Percentiles rank a stretch among this genome's conserved stretches.
These are phyloP conservation scores for Neoarthrinium moseri DNA, from an alignment of 2,329 filamentous ascomycete species.

Conservation along the genomic window DNA sequence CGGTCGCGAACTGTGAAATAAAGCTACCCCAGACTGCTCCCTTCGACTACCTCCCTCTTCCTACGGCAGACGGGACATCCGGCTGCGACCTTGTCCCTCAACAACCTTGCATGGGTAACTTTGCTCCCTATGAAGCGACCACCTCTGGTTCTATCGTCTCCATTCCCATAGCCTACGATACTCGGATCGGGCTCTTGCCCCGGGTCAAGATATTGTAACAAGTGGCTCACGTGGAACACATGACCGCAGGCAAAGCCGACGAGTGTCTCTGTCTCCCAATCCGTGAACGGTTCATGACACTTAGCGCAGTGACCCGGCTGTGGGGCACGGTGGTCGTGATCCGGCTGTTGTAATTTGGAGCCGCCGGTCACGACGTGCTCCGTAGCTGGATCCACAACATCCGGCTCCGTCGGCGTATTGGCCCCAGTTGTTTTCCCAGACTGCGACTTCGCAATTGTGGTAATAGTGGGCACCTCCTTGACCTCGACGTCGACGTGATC, in stretches of 20 bases:
- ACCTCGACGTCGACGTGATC: slow-evolving; percentile 43
- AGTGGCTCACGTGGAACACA: slow-evolving; percentile 74
- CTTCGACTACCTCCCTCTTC: slow-evolving; percentile 25
- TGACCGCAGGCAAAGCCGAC: slow-evolving; percentile 82
- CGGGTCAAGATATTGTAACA: slow-evolving; percentile 54
- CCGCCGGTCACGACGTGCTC: slow-evolving; percentile 11
- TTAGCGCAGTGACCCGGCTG: slow-evolving; percentile 58
- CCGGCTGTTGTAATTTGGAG: slow-evolving; percentile 23
- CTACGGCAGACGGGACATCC: slow-evolving; percentile 61
- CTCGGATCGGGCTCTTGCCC: slow-evolving; percentile 41
- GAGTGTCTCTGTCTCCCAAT: slow-evolving; percentile 68
- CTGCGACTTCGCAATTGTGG: slow-evolving; percentile 13
- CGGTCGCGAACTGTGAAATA: neutral
- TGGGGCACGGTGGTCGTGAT: slow-evolving; percentile 30
- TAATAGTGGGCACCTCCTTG: slow-evolving; percentile 34
- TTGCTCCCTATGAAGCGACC: slow-evolving; percentile 77
- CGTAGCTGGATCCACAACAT: slow-evolving; percentile 12
- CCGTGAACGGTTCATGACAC: slow-evolving; percentile 55
- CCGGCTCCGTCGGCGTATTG: slow-evolving; percentile 16
- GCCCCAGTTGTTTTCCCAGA: slow-evolving; percentile 19
- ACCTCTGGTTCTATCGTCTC: slow-evolving; percentile 37
- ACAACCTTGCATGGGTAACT: slow-evolving; percentile 78
- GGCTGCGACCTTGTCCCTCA: slow-evolving; percentile 67
- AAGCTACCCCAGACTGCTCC: neutral
- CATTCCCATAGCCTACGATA: slow-evolving; percentile 39